A percentile compares a stretch with the other conserved stretches of the same genome.
phyloP scores from a whole-genome alignment of 129 eudicot genomes.

The Flaveria sonorensis region DNA sequence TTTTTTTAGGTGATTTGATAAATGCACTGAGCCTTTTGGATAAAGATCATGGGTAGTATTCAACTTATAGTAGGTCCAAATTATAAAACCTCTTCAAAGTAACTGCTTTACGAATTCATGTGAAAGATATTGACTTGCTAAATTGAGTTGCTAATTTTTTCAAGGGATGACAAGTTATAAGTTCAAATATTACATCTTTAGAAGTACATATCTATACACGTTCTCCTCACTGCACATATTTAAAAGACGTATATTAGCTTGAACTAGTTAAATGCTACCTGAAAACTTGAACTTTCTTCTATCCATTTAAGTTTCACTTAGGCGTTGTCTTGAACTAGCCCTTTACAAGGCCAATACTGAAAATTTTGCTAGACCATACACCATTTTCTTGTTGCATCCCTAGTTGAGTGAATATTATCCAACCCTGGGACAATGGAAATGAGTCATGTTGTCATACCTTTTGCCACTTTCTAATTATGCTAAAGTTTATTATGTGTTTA shows the following conservation, averaged over 20 bases:
- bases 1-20: too few relatives aligned
- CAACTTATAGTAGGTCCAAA: slow-evolving; percentile 13
- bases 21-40: not conserved
- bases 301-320: not conserved
- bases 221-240: not conserved
- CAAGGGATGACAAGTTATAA: not conserved
- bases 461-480: not conserved
- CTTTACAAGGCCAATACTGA: too few relatives aligned
- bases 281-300: not conserved
- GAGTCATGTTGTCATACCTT: not conserved
- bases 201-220: not conserved
- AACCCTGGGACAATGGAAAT: not conserved
- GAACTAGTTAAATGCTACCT: not conserved
- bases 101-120: not conserved
- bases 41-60: slow-evolving; percentile 2
- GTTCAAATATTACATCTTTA: not conserved
- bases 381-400: not conserved
- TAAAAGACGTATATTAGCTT: not conserved
- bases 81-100: not conserved
- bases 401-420: not conserved
- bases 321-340: too few relatives aligned
- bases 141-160: not conserved
- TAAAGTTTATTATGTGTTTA: not conserved
- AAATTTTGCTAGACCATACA: not conserved
- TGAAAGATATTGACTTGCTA: not conserved